phyloP scores from a whole-genome alignment of 1,284 basidiomycete species.

The Chiua sp. region DNA sequence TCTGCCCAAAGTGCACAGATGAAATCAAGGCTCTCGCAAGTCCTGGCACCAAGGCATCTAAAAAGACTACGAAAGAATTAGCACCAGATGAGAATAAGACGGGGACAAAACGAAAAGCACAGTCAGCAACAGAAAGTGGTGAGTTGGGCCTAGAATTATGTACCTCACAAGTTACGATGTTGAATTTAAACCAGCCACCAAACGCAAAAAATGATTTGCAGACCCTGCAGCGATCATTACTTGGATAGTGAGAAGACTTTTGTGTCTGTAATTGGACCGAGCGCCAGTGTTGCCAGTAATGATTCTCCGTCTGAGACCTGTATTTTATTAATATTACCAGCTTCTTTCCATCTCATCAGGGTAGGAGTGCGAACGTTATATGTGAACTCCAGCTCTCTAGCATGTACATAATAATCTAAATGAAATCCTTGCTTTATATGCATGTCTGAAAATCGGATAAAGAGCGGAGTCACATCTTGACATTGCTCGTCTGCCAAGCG shows the following conservation, averaged over 20 bases:
- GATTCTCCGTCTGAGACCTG: constrained; percentile 5
- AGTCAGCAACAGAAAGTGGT: constrained; percentile 28
- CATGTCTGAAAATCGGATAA: neutral
- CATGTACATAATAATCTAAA: neutral
- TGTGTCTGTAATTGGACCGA: constrained; percentile 1
- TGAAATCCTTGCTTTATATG: too few relatives aligned
- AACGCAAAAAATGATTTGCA: constrained; percentile 34
- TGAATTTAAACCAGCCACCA: constrained; percentile 21
- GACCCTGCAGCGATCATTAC: neutral
- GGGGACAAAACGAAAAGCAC: constrained; percentile 35
- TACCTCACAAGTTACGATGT: neutral
- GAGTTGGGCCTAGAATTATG: constrained; percentile 1
- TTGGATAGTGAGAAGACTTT: constrained; percentile 1
- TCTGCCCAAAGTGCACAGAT: constrained; percentile 73
- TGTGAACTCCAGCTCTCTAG: neutral
- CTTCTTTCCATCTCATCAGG: neutral
- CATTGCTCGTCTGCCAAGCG: neutral
- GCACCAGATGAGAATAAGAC: constrained; percentile 12
- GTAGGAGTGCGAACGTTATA: too few relatives aligned
- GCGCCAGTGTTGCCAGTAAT: constrained; percentile 8
- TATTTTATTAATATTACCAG: constrained; percentile 35
- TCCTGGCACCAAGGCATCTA: constrained; percentile 13
- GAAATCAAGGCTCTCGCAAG: constrained; percentile 33
- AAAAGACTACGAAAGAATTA: constrained; percentile 3
- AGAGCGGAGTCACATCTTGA: neutral